Conservation (phyloP, 768 basidiomycete genomes). For the Pleurotus eryngii region DNA sequence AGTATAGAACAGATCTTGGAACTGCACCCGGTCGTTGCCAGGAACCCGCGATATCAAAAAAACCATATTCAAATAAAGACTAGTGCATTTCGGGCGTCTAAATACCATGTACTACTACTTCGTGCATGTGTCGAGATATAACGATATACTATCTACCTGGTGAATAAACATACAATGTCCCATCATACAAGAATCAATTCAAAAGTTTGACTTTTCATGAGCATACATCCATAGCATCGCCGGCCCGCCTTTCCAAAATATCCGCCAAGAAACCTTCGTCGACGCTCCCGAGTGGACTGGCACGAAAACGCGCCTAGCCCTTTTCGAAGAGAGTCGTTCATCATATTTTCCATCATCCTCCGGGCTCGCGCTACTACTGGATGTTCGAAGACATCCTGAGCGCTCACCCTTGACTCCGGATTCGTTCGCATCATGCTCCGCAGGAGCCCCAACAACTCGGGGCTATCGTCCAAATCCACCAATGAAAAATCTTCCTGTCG, state of each 20-base stretch:
- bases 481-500: conserved; percentile 90
- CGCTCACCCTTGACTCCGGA: conserved; percentile 54
- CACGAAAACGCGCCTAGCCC: conserved; percentile 48
- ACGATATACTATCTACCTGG: conserved; percentile 8
- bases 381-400: conserved; percentile 56
- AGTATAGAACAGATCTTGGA: not conserved
- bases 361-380: conserved; percentile 64
- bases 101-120: not conserved
- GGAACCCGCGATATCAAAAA: conserved; percentile 18
- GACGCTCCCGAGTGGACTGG: conserved; percentile 61
- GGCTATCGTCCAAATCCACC: conserved; percentile 65
- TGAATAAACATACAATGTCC: conserved; percentile 9
- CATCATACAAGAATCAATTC: not conserved
- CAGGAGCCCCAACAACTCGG: conserved; percentile 65
- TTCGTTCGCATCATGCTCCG: conserved; percentile 76
- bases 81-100: conserved; percentile 2
- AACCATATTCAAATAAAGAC: conserved; percentile 5
- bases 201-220: conserved; percentile 18
- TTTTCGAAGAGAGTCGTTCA: conserved; percentile 28
- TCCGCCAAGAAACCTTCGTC: conserved; percentile 61
- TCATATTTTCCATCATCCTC: conserved; percentile 54
- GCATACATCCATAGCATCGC: conserved; percentile 38
- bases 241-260: conserved; percentile 39
- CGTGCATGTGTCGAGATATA: not conserved
- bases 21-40: conserved; percentile 22